Base-by-base conservation (phyloP, 2,329 filamentous ascomycete genomes). In the Thelonectria blattea region DNA sequence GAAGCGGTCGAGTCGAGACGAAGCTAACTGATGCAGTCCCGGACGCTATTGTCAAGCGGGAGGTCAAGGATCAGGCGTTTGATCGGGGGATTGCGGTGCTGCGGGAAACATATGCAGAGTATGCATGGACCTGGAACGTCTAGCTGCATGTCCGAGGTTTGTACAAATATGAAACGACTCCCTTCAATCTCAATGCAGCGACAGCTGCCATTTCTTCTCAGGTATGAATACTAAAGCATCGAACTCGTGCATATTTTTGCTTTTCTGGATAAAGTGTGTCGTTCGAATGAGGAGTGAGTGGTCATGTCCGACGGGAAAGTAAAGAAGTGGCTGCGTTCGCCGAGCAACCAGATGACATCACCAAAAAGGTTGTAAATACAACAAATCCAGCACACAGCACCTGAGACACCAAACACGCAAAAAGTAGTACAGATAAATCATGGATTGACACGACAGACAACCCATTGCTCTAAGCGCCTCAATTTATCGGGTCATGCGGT, bases 301-400 rank as follows among this genome's bases (percentile, higher is more conserved):
- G 45, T 22, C n/a, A 47, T 47, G 22, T 20, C n/a, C 9, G 5
- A 27, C 32, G 32, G 37, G 49, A 2, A 30, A 30, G 27, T 30
- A 30, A 30, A 30, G 27, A 30, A 30, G 27, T 24, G 7, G 2
- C 22, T 20, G 9, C 17, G 20, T 46, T 24, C 17, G 17, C 42
- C 20, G 42, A 46, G 43, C 58, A 56, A 51, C 54, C 43, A 48
- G 49, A 65, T 67, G 65, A 69, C 65, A 69, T 70, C 64, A 68
- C 62, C 10, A 3, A n/a, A 32, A 39, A n/a, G n/a, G 8, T 24
- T 48, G 56, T 42, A 47, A 62, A 68, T 66, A 46, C 53, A 65
- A 39, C 43, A 24, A 56, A 32, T 41, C 24, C 56, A 56, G 49
- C 10, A 27, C 22, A 10, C 27, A 30, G 8, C 8, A 30, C 48